phyloP scores from a whole-genome alignment of 805 yeast genomes.

The Hanseniaspora jakobsenii region DNA sequence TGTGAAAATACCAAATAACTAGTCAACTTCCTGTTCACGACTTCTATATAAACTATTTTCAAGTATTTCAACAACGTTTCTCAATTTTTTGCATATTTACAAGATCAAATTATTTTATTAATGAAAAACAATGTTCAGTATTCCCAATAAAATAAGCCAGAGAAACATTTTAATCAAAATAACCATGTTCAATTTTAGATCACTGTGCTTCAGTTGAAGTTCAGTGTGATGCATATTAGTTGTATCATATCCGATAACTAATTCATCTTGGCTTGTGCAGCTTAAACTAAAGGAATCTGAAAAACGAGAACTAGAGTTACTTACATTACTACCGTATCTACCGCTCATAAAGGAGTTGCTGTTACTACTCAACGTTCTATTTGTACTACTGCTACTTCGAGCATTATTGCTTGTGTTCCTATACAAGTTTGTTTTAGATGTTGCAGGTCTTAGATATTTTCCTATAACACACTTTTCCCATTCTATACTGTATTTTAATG shows the following conservation, averaged over 20 bases:
- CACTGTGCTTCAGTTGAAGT: conserved; percentile 1
- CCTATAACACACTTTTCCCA: conserved; percentile 19
- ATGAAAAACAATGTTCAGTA: too few relatives aligned
- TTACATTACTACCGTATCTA: conserved; percentile 7
- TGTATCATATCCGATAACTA: neutral
- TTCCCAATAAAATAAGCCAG: too few relatives aligned
- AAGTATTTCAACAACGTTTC: too few relatives aligned
- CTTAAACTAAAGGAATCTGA: neutral
- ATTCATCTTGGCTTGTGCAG: neutral
- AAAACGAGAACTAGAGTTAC: neutral
- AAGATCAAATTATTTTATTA: too few relatives aligned
- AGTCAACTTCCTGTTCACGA: too few relatives aligned
- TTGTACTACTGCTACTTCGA: neutral
- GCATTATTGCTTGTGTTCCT: neutral
- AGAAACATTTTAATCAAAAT: neutral
- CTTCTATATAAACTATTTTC: too few relatives aligned
- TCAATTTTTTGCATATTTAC: too few relatives aligned
- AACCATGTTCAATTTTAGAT: neutral
- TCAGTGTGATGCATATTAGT: conserved; percentile 1
- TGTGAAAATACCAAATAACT: too few relatives aligned
- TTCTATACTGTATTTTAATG: conserved; percentile 32
- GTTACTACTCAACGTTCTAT: too few relatives aligned
- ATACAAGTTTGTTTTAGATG: neutral
- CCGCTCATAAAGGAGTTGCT: too few relatives aligned
- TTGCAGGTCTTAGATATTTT: neutral